Conservation (phyloP, 2,329 filamentous ascomycete genomes). For the Aspergillus hiratsukae region DNA sequence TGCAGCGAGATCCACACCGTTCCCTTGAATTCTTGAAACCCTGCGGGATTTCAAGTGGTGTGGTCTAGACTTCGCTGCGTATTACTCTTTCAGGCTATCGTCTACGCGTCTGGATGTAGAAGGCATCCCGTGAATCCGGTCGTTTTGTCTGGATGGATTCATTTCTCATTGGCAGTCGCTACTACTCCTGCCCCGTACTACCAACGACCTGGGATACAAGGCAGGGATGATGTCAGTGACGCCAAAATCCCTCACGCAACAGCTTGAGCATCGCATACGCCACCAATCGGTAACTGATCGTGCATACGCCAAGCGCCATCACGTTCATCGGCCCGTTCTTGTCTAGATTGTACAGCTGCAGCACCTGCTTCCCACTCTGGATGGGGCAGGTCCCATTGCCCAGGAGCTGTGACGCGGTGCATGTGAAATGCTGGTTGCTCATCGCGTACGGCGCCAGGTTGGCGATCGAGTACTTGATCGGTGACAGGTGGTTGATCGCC, state of each 20-base stretch:
- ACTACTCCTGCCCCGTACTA: neutral
- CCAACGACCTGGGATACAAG: neutral
- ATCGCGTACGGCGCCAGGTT: constrained; percentile 65
- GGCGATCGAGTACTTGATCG: constrained; percentile 64
- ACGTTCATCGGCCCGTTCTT: constrained; percentile 59
- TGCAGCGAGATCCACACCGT: neutral
- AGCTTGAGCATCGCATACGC: constrained; percentile 34
- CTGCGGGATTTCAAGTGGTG: too few relatives aligned
- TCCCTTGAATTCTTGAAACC: neutral
- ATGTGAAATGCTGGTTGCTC: constrained; percentile 58
- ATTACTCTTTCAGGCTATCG: neutral
- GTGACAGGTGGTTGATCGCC: constrained; percentile 66
- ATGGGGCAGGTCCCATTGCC: constrained; percentile 61
- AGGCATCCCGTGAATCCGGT: neutral
- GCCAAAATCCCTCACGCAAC: constrained; percentile 22
- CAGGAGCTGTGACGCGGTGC: constrained; percentile 56
- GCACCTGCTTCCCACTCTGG: constrained; percentile 61
- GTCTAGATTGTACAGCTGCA: constrained; percentile 64
- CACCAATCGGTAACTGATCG: constrained; percentile 62
- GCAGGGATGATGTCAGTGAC: neutral
- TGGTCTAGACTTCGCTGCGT: neutral
- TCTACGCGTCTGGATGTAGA: neutral
- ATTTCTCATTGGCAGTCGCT: neutral
- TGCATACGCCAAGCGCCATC: constrained; percentile 58
- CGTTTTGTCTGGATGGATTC: too few relatives aligned